These are phyloP conservation scores for Heterobasidion occidentale DNA, from an alignment of 1,284 basidiomycete genomes.

Conservation along the genomic window DNA sequence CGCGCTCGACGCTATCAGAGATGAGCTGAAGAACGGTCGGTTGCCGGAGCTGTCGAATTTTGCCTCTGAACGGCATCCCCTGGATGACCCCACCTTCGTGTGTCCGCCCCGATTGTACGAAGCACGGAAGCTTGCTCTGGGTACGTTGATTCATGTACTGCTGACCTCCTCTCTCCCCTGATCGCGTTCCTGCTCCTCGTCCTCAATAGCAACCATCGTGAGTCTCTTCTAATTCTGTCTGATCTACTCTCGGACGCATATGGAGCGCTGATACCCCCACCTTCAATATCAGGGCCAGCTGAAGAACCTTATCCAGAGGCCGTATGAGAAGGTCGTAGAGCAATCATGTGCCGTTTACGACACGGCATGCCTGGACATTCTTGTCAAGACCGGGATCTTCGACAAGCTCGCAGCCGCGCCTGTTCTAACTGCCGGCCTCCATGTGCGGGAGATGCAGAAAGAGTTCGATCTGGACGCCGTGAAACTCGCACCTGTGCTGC, in stretches of 20 bases:
- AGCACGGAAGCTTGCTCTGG: conserved; percentile 14
- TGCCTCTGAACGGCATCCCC: conserved; percentile 14
- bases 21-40: conserved; percentile 9
- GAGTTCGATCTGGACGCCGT: conserved; percentile 13
- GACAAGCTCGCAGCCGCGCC: conserved; percentile 13
- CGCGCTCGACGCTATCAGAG: conserved; percentile 16
- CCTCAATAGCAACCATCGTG: not conserved
- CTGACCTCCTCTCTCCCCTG: not conserved
- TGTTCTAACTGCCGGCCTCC: conserved; percentile 5
- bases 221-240: not conserved
- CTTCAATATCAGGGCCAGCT: conserved; percentile 10
- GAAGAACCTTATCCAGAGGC: conserved; percentile 15
- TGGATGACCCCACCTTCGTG: conserved; percentile 13
- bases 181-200: not conserved
- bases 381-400: conserved; percentile 15
- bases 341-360: conserved; percentile 15
- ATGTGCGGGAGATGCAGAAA: conserved; percentile 12
- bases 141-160: conserved; percentile 3
- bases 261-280: not conserved
- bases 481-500: conserved; percentile 14
- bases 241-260: not conserved
- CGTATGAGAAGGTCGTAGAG: conserved; percentile 17
- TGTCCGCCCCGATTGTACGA: conserved; percentile 13
- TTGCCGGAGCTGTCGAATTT: conserved; percentile 14
- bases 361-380: conserved; percentile 16